These are phyloP conservation scores for Gnomoniopsis smithogilvyi DNA, from an alignment of 2,329 filamentous ascomycete species.

Conservation along the genomic window DNA sequence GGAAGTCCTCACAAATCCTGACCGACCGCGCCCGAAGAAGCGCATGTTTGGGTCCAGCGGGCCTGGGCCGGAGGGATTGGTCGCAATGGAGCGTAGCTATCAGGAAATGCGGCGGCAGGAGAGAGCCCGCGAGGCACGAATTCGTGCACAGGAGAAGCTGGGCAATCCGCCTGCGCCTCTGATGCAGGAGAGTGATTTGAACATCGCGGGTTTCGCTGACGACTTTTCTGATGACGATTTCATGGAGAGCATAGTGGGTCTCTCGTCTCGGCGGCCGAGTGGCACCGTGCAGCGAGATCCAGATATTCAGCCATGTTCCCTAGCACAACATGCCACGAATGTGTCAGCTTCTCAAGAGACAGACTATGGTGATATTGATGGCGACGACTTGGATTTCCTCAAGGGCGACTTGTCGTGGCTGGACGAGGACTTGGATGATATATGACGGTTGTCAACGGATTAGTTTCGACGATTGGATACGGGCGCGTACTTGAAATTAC, in stretches of 20 bases:
- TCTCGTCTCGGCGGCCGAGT: background rate
- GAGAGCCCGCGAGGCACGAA: constrained; percentile 14
- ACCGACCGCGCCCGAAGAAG: constrained; percentile 24
- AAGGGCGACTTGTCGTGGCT: background rate
- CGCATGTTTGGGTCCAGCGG: constrained; percentile 32
- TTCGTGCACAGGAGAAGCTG: background rate
- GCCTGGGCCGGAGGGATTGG: constrained; percentile 23
- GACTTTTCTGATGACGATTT: background rate
- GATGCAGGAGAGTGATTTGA: background rate
- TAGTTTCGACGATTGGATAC: background rate
- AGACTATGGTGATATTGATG: constrained; percentile 26
- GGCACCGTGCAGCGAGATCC: background rate
- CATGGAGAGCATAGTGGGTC: no score
- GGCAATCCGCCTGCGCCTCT: background rate
- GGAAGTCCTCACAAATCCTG: background rate
- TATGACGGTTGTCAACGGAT: background rate
- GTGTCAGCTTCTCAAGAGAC: constrained; percentile 26
- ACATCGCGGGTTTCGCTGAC: background rate
- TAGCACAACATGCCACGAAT: background rate
- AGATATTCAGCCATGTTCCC: background rate
- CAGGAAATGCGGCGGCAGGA: constrained; percentile 25
- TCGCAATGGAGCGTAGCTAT: constrained; percentile 28
- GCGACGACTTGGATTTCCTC: constrained; percentile 6
- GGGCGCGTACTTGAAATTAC: background rate
- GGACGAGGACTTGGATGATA: constrained; percentile 11